phyloP scores from a whole-genome alignment of 1,139 yeast genomes.

The Nadsonia commutata region DNA sequence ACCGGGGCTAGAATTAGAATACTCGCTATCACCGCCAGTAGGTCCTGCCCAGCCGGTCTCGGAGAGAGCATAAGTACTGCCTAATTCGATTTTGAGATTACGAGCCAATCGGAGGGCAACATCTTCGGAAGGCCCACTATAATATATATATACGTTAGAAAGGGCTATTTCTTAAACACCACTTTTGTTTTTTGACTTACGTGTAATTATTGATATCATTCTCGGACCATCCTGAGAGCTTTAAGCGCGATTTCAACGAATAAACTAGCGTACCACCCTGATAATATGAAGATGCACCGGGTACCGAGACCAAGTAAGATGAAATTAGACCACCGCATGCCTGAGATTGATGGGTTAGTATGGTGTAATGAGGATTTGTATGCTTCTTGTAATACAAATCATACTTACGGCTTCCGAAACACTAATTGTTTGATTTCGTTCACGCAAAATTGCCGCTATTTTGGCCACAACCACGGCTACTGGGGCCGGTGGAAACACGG shows the following conservation, averaged over 20 bases:
- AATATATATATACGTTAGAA: no score
- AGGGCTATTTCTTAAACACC: no score
- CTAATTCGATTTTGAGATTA: conserved; percentile 63
- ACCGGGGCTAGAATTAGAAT: conserved; percentile 32
- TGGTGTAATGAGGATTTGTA: background rate
- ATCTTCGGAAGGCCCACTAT: conserved; percentile 57
- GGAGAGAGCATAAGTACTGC: conserved; percentile 65
- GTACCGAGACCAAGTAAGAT: conserved; percentile 64
- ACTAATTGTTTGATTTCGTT: conserved; percentile 49
- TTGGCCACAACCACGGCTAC: conserved; percentile 34
- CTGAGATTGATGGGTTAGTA: conserved; percentile 7
- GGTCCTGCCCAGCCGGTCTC: conserved; percentile 90
- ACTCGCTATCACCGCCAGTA: conserved; percentile 20
- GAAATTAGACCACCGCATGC: conserved; percentile 83
- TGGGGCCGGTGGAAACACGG: conserved; percentile 46
- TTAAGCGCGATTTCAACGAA: conserved; percentile 57
- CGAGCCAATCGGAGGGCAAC: conserved; percentile 69
- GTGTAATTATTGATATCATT: conserved; percentile 56
- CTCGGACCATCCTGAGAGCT: conserved; percentile 64
- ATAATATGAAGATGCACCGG: conserved; percentile 74
- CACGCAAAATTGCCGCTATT: conserved; percentile 42
- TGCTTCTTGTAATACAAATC: background rate
- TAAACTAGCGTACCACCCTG: conserved; percentile 76
- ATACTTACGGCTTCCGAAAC: conserved; percentile 49
- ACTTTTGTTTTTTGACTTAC: no score